These are phyloP conservation scores for Solanum hybrid DNA, from an alignment of 305 asterid species.

Conservation along the genomic window DNA sequence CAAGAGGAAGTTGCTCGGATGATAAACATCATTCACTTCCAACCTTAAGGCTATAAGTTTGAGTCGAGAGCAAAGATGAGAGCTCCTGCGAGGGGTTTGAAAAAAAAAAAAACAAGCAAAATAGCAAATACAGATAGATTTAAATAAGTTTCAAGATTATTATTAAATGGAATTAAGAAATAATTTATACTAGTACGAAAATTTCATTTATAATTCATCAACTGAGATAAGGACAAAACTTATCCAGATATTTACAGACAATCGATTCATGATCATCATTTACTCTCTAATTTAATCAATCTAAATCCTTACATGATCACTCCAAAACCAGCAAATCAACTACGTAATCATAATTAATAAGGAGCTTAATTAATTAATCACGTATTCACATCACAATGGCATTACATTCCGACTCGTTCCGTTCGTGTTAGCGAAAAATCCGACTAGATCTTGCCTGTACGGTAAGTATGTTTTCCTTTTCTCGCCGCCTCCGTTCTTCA, in stretches of 20 bases:
- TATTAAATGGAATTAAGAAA: neutral
- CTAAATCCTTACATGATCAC: neutral
- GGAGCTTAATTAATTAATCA: neutral
- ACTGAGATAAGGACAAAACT: neutral
- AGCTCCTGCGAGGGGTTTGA: neutral
- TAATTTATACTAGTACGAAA: neutral
- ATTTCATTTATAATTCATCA: neutral
- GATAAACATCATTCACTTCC: too few relatives aligned
- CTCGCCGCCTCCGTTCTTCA: slow-evolving; percentile 31
- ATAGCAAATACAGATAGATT: neutral
- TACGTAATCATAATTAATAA: neutral
- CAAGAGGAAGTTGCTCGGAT: too few relatives aligned
- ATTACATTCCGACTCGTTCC: neutral
- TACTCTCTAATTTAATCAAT: neutral
- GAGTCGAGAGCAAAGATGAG: too few relatives aligned
- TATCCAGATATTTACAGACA: neutral
- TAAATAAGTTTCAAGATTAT: neutral
- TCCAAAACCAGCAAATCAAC: neutral
- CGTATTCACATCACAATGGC: neutral
- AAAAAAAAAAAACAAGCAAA: neutral
- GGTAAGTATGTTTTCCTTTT: slow-evolving; percentile 15
- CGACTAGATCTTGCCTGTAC: slow-evolving; percentile 9
- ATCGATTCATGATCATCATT: neutral
- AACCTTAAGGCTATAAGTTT: too few relatives aligned
- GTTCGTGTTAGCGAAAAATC: slow-evolving; percentile 15